These are phyloP conservation scores for Heracleum sosnowskyi DNA, from an alignment of 129 eudicot species.

Conservation along the genomic window DNA sequence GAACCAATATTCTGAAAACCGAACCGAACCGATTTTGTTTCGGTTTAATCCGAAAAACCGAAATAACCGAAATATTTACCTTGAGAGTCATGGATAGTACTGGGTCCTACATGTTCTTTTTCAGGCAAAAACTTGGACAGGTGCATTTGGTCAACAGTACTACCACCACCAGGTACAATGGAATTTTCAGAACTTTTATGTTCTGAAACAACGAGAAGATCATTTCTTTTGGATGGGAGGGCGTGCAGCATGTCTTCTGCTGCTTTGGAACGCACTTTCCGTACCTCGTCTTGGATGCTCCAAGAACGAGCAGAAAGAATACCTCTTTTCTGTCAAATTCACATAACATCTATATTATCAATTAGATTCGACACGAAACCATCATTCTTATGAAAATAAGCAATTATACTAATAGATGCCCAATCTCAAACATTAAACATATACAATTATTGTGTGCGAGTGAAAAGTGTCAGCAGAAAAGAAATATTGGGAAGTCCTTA, in stretches of 20 bases:
- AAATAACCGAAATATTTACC: no score
- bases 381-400: not conserved
- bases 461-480: not conserved
- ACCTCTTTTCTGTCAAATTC: conserved; percentile 40
- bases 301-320: conserved; percentile 72
- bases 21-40: no score
- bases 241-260: conserved; percentile 63
- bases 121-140: conserved; percentile 14
- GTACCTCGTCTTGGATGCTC: conserved; percentile 83
- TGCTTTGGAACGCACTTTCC: conserved; percentile 73
- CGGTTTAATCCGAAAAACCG: no score
- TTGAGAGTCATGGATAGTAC: conserved; percentile 8
- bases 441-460: not conserved
- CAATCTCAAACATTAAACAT: not conserved
- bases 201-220: conserved; percentile 21
- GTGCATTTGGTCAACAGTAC: conserved; percentile 14
- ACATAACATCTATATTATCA: not conserved
- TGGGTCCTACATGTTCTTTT: conserved; percentile 23
- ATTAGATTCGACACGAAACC: not conserved
- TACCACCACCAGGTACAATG: conserved; percentile 14
- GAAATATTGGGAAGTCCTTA: not conserved
- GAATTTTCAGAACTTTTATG: conserved; percentile 18
- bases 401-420: not conserved
- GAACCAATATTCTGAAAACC: no score
- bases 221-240: conserved; percentile 30